These are phyloP conservation scores for Phytophthora pinifolia DNA, from an alignment of 352 stramenopile species.

Conservation along the genomic window DNA sequence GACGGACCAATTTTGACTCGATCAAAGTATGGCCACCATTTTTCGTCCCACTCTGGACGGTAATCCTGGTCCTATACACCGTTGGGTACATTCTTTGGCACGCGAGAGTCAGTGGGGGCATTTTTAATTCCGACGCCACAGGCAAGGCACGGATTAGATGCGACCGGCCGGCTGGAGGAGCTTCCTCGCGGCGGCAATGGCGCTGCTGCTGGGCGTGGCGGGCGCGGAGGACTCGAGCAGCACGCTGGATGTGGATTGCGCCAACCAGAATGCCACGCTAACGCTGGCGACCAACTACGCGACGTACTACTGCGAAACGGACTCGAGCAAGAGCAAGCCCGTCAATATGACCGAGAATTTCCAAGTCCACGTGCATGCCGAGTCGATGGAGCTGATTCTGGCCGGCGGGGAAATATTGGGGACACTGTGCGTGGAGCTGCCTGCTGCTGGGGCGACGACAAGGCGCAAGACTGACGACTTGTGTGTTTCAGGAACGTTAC, in stretches of 20 bases:
- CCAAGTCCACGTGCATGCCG: slow-evolving; percentile 1
- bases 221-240: too few species aligned
- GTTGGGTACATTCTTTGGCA: slow-evolving; percentile 34
- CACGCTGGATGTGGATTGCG: background rate
- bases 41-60: background rate
- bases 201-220: slow-evolving; percentile 1
- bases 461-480: background rate
- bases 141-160: slow-evolving; percentile 13
- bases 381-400: background rate
- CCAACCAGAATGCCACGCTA: background rate
- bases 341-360: background rate
- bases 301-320: background rate
- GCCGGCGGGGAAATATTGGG: background rate
- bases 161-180: slow-evolving; percentile 14
- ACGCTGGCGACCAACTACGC: background rate
- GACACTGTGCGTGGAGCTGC: slow-evolving; percentile 5
- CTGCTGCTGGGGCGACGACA: background rate
- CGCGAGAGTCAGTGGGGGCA: slow-evolving; percentile 28
- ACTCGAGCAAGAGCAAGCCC: background rate
- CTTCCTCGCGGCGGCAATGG: slow-evolving; percentile 3
- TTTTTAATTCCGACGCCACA: slow-evolving; percentile 31
- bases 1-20: slow-evolving; percentile 1
- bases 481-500: slow-evolving; percentile 5
- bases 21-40: slow-evolving; percentile 7
- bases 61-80: background rate